Evolutionary conservation across 2,329 filamentous ascomycete genomes (phyloP).

Genomic region (Xylaria sp.): DNA sequence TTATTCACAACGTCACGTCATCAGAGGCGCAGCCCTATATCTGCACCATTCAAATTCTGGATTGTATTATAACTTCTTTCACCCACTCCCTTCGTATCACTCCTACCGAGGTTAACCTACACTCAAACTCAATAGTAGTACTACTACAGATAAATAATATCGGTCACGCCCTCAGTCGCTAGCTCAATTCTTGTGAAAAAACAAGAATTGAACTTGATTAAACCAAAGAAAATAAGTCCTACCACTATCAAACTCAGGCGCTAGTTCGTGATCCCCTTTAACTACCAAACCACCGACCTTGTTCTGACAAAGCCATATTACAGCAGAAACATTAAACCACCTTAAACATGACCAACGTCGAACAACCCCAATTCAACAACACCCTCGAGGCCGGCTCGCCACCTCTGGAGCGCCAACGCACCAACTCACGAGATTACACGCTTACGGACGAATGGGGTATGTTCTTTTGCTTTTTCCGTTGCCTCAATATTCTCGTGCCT

Average conservation of each 20-base stretch:
- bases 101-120: conserved; percentile 18
- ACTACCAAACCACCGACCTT: neutral
- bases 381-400: conserved; percentile 51
- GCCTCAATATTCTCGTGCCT: conserved; percentile 1
- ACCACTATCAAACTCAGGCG: neutral
- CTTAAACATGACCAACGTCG: conserved; percentile 41
- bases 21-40: conserved; percentile 15
- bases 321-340: conserved; percentile 14
- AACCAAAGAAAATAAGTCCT: neutral
- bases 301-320: conserved; percentile 9
- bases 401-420: conserved; percentile 52
- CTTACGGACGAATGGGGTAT: conserved; percentile 61
- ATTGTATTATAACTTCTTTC: neutral
- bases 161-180: conserved; percentile 5
- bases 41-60: neutral
- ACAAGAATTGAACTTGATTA: neutral
- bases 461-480: conserved; percentile 42
- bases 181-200: neutral
- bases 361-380: conserved; percentile 47
- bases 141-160: neutral
- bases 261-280: conserved; percentile 1
- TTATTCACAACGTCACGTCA: conserved; percentile 32
- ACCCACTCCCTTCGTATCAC: neutral
- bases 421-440: conserved; percentile 48
- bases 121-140: neutral